Conservation (phyloP, 2,329 filamentous ascomycete genomes). For the Lachnellula willkommii region DNA sequence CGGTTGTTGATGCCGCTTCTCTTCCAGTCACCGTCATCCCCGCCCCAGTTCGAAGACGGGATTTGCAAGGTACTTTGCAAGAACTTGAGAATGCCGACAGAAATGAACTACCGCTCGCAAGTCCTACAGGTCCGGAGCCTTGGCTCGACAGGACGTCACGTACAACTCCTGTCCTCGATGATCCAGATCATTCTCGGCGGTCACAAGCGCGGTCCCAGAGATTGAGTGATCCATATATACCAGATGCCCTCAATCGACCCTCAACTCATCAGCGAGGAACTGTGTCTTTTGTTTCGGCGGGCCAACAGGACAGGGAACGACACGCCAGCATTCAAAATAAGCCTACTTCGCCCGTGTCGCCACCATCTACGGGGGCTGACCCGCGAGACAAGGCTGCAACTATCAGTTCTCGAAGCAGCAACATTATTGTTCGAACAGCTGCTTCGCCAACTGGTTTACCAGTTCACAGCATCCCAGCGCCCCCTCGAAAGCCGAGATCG, state of each 20-base stretch:
- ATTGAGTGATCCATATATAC: conserved; percentile 26
- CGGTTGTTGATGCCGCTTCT: conserved; percentile 49
- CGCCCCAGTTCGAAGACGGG: conserved; percentile 53
- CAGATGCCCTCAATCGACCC: conserved; percentile 18
- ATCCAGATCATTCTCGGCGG: not conserved
- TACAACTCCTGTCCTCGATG: not conserved
- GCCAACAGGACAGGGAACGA: conserved; percentile 12
- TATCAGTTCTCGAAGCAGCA: conserved; percentile 16
- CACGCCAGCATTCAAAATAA: not conserved
- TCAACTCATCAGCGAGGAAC: conserved; percentile 26
- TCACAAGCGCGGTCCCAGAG: conserved; percentile 9
- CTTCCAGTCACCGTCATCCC: conserved; percentile 57
- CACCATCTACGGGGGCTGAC: conserved; percentile 1
- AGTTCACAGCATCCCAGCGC: conserved; percentile 28
- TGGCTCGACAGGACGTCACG: not conserved
- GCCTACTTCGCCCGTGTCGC: conserved; percentile 10
- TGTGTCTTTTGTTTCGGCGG: conserved; percentile 23
- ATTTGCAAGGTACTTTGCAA: conserved; percentile 51
- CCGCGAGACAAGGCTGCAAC: conserved; percentile 2
- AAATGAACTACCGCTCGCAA: not conserved
- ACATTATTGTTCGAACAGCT: conserved; percentile 10
- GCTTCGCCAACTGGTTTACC: conserved; percentile 19
- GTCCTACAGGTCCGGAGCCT: not conserved
- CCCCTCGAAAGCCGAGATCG: conserved; percentile 21
- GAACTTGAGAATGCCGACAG: conserved; percentile 33